These are phyloP conservation scores for Fusarium subtropicale DNA, from an alignment of 2,329 filamentous ascomycete genomes.

Conservation along the genomic window DNA sequence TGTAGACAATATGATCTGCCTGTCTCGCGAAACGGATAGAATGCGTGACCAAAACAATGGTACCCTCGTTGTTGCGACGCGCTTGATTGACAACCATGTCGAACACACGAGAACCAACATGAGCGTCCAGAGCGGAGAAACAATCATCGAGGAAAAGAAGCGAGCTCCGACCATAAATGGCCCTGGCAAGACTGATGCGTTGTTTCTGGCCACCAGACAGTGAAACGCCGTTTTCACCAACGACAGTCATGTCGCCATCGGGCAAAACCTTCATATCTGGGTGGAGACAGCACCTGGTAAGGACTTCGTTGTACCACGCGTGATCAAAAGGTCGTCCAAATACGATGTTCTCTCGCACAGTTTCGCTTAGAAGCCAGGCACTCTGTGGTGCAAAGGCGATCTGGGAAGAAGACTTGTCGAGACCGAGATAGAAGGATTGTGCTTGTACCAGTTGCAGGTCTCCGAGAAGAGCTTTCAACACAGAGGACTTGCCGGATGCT, in stretches of 20 bases:
- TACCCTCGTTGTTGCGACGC: neutral
- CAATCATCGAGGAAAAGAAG: slow-evolving; percentile 31
- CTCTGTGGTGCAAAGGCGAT: slow-evolving; percentile 21
- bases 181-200: slow-evolving; percentile 28
- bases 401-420: slow-evolving; percentile 7
- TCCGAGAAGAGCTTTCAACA: slow-evolving; percentile 12
- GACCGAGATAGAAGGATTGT: neutral
- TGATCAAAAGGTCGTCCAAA: slow-evolving; percentile 14
- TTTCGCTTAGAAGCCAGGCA: slow-evolving; percentile 27
- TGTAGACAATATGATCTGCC: slow-evolving; percentile 23
- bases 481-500: slow-evolving; percentile 24
- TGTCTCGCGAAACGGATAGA: slow-evolving; percentile 27
- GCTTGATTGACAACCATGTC: slow-evolving; percentile 26
- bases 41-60: slow-evolving; percentile 14
- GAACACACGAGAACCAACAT: slow-evolving; percentile 24
- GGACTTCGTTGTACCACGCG: slow-evolving; percentile 26
- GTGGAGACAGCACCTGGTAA: slow-evolving; percentile 18
- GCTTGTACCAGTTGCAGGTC: slow-evolving; percentile 25
- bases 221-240: slow-evolving; percentile 28
- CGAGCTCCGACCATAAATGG: slow-evolving; percentile 18
- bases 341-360: slow-evolving; percentile 22
- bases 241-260: slow-evolving; percentile 29
- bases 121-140: slow-evolving; percentile 25
- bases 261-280: slow-evolving; percentile 18
- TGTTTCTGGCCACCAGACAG: slow-evolving; percentile 30